Evolutionary conservation across 257 asterid genomes (phyloP).

Genomic region (Solanum sparsipilum): DNA sequence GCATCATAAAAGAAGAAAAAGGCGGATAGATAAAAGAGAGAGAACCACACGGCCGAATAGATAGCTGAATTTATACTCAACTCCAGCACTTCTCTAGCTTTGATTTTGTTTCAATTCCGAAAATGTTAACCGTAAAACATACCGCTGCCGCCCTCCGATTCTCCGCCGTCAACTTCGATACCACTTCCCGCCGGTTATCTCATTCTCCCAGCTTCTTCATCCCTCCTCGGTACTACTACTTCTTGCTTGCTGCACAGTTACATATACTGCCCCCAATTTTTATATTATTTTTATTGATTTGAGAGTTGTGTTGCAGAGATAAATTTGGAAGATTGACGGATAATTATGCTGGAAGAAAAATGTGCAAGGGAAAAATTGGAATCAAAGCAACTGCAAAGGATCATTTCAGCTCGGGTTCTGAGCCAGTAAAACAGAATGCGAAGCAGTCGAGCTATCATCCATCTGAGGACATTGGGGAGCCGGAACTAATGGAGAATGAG

Average conservation of each 20-base stretch:
- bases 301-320: slow-evolving; percentile 16
- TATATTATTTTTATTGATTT: not conserved
- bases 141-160: slow-evolving; percentile 38
- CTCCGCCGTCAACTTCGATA: slow-evolving; percentile 26
- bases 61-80: not conserved
- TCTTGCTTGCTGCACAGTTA: not conserved
- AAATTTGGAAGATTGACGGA: slow-evolving; percentile 13
- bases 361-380: slow-evolving; percentile 23
- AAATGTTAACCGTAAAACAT: slow-evolving; percentile 55
- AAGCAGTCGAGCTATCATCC: slow-evolving; percentile 97
- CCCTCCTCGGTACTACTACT: slow-evolving; percentile 33
- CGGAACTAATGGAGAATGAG: slow-evolving; percentile 39
- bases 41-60: slow-evolving; percentile 6
- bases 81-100: not conserved
- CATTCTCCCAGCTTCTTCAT: slow-evolving; percentile 33
- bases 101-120: not conserved
- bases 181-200: slow-evolving; percentile 21
- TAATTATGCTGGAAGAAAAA: slow-evolving; percentile 14
- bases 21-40: slow-evolving; percentile 12
- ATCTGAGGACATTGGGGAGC: slow-evolving; percentile 70
- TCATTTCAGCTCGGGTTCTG: slow-evolving; percentile 37
- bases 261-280: not conserved
- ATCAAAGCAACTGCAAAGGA: slow-evolving; percentile 56
- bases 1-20: not conserved
- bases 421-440: slow-evolving; percentile 56